These are phyloP conservation scores for Rhizopus sp. DNA, from an alignment of 371 early-diverging fungal genomes.

Conservation along the genomic window DNA sequence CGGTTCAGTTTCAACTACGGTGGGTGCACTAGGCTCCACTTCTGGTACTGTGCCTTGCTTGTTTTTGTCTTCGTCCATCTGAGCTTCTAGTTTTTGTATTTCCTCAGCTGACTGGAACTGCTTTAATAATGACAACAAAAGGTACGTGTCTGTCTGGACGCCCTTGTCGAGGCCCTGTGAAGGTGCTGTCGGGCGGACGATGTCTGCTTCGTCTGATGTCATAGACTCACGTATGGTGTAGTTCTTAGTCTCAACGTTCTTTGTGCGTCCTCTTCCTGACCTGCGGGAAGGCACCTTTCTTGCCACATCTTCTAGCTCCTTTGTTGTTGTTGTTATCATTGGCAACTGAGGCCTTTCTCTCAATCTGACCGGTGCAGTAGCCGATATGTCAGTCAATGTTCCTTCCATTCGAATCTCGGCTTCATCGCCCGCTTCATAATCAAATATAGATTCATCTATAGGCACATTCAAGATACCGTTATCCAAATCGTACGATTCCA, in stretches of 20 bases:
- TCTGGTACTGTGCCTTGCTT: not conserved
- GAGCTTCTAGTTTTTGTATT: not conserved
- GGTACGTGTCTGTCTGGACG: constrained; percentile 1
- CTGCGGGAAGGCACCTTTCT: too few relatives aligned
- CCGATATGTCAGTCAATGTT: not conserved
- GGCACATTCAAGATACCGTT: constrained; percentile 8
- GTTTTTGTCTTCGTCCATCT: not conserved
- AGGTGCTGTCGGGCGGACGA: not conserved
- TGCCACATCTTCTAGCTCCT: too few relatives aligned
- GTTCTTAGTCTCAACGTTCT: too few relatives aligned
- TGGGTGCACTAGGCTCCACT: not conserved
- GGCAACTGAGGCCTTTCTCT: too few relatives aligned
- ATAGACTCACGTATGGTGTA: too few relatives aligned
- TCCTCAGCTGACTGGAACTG: not conserved
- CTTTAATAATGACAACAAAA: not conserved
- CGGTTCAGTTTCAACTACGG: not conserved
- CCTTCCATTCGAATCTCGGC: not conserved
- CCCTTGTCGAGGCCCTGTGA: not conserved
- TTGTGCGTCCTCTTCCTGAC: too few relatives aligned
- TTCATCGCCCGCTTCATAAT: constrained; percentile 1
- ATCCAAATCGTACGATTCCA: not conserved
- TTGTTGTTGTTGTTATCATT: too few relatives aligned
- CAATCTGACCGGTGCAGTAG: too few relatives aligned
- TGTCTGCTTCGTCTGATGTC: too few relatives aligned
- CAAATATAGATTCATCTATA: constrained; percentile 11